phyloP scores from a whole-genome alignment of 2,329 filamentous ascomycete species.

The Aureobasidium mangrovei region DNA sequence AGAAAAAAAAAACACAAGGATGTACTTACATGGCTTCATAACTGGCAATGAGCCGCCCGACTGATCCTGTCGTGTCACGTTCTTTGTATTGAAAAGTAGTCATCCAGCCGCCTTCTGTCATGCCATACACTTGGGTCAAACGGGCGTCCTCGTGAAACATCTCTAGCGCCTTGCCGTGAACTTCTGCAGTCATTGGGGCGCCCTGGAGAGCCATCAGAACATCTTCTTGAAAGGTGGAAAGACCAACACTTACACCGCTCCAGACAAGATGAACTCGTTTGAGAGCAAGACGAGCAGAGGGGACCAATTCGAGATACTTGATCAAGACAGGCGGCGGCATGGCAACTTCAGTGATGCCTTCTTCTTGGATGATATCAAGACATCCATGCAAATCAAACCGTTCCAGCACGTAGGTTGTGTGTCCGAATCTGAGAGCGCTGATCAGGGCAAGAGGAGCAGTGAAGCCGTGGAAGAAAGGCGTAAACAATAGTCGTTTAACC shows the following conservation, averaged over 20 bases:
- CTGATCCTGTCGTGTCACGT: constrained; percentile 36
- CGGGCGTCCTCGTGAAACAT: constrained; percentile 34
- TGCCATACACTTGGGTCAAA: constrained; percentile 45
- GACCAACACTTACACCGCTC: constrained; percentile 26
- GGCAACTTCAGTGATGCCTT: constrained; percentile 40
- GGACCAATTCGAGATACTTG: constrained; percentile 25
- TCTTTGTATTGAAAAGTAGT: constrained; percentile 33
- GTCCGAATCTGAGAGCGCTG: constrained; percentile 40
- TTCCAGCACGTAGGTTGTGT: constrained; percentile 39
- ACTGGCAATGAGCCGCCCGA: constrained; percentile 38
- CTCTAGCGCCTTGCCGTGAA: constrained; percentile 33
- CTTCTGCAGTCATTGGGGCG: constrained; percentile 37
- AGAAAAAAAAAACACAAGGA: not conserved
- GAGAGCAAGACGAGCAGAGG: constrained; percentile 30
- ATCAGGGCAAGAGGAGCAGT: constrained; percentile 39
- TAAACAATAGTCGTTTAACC: constrained; percentile 35
- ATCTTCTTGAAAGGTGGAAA: no score
- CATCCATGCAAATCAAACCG: constrained; percentile 37
- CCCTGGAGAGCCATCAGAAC: constrained; percentile 17
- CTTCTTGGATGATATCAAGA: constrained; percentile 31
- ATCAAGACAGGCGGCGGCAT: constrained; percentile 39
- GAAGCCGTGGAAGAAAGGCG: constrained; percentile 48
- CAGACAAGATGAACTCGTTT: constrained; percentile 36
- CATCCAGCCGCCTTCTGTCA: constrained; percentile 44
- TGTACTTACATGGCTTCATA: constrained; percentile 22